phyloP scores from a whole-genome alignment of 2,329 filamentous ascomycete species.

The Monosporascus cannonballus region DNA sequence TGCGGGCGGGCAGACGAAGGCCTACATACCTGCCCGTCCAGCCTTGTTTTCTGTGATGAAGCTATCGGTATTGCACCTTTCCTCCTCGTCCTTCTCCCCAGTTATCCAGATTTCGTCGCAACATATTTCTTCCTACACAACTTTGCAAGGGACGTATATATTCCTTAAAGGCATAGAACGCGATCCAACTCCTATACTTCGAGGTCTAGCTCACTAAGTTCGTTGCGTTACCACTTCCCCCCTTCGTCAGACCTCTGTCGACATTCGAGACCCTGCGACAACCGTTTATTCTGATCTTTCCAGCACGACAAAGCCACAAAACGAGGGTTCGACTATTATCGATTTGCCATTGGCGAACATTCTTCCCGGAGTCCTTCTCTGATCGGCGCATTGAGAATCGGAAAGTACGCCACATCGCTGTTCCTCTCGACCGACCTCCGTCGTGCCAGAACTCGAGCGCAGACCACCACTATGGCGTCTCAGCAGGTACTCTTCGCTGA shows the following conservation, averaged over 20 bases:
- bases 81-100: neutral
- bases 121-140: neutral
- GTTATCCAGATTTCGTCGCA: neutral
- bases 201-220: too few species aligned
- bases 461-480: constrained; percentile 36
- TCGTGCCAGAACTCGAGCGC: neutral
- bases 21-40: neutral
- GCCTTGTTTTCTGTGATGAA: neutral
- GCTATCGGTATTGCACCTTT: neutral
- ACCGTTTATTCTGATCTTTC: neutral
- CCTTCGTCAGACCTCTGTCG: neutral
- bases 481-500: constrained; percentile 60
- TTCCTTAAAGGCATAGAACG: too few species aligned
- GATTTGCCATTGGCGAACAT: too few species aligned
- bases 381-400: too few species aligned
- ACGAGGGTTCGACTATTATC: neutral
- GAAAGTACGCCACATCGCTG: too few species aligned
- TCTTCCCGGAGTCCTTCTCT: too few species aligned
- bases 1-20: neutral
- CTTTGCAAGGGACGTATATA: too few species aligned
- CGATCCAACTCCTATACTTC: too few species aligned
- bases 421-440: neutral
- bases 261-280: neutral
- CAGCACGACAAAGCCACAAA: neutral
- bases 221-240: neutral